These are phyloP conservation scores for Vaucheria bursata DNA, from an alignment of 352 stramenopile genomes.

Conservation along the genomic window DNA sequence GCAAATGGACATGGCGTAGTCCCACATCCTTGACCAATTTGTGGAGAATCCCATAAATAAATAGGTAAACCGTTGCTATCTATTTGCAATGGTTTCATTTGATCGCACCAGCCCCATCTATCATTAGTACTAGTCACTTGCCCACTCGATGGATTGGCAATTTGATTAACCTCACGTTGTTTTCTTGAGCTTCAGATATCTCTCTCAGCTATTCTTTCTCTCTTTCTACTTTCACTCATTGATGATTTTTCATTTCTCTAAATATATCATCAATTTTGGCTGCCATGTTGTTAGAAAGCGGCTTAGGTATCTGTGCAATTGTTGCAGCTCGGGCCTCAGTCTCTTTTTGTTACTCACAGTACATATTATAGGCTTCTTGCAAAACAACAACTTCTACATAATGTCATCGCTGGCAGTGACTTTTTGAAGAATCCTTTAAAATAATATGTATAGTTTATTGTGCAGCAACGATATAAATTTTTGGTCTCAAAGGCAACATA, in stretches of 20 bases:
- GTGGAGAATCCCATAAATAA: slow-evolving; percentile 41
- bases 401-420: no score
- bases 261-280: slow-evolving; percentile 40
- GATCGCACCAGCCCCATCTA: slow-evolving; percentile 38
- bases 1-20: slow-evolving; percentile 45
- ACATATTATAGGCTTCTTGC: no score
- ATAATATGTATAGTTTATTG: no score
- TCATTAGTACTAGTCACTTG: background rate
- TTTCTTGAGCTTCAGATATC: slow-evolving; percentile 19
- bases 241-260: slow-evolving; percentile 35
- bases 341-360: no score
- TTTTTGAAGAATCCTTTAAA: no score
- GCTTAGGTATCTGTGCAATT: background rate
- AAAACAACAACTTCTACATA: no score
- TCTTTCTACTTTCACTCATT: slow-evolving; percentile 23
- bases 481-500: no score
- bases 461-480: no score
- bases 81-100: slow-evolving; percentile 36
- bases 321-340: no score
- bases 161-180: slow-evolving; percentile 36
- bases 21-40: slow-evolving; percentile 41
- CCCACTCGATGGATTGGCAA: slow-evolving; percentile 12
- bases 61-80: slow-evolving; percentile 46
- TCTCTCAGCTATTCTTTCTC: slow-evolving; percentile 18
- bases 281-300: background rate